Evolutionary conservation across 164 flowering plant species (phyloP), one percentile per base, ranked within the genome.

Genomic region (Euptelea pleiosperma): DNA sequence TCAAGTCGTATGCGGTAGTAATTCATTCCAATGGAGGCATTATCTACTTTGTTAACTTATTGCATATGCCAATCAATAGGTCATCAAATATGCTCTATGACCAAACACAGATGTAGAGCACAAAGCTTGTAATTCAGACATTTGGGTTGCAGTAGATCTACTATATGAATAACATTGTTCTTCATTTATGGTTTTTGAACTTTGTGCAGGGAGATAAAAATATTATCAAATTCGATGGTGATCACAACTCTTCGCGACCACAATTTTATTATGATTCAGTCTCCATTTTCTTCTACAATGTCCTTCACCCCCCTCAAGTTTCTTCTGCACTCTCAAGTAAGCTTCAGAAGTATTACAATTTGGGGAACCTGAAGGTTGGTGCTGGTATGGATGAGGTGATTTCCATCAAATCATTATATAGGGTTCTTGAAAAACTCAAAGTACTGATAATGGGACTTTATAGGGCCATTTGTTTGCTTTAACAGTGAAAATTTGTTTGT

Each of bases 221-320:
- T 70, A 74, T 89, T 25, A 86, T 92, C 57, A 84, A 84, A 64
- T 89, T 92, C 73, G 89, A 87, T 55, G 98, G 98, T 47, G 98
- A 92, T 70, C 98, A 92, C 78, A 92, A 89, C 74, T 85, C 98
- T 12, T 77, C 98, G 6, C 65, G 98, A 34, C 96, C 98, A 50
- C 93, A 85, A 60, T 85, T 84, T 68, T 92, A 82, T 65, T 85
- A 85, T 66, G 96, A 92, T 68, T 87, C 98, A 15, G 96, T 92
- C 33, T 85, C 91, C 57, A 89, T 85, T 63, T 92, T 92, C 80
- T 92, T 92, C 80, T 83, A 67, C 76, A 87, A 89, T 66, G 86
- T 85, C 46, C 93, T 92, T 57, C 90, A 68, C 12, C 98, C 96
- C 30, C 98, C 98, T 61, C 85, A 70, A 66, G 64, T 75, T 55